A percentile compares a stretch with the other conserved stretches of the same genome.
phyloP scores from a whole-genome alignment of 2,329 filamentous ascomycete species.

The Trichoderma koningii region DNA sequence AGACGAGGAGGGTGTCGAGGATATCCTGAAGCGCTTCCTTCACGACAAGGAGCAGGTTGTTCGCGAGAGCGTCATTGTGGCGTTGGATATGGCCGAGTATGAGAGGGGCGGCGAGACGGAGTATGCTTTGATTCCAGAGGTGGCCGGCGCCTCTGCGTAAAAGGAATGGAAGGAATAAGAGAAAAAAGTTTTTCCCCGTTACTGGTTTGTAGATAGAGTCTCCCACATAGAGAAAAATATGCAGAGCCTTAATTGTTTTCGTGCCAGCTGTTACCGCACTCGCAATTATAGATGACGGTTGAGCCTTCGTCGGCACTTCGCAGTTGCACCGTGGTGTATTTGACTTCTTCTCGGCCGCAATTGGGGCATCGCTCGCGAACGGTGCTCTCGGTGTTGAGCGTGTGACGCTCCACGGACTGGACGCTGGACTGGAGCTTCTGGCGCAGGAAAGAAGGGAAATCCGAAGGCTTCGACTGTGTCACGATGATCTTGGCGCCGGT shows the following conservation, averaged over 20 bases:
- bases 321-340: conserved; percentile 81
- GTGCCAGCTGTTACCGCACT: conserved; percentile 68
- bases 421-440: conserved; percentile 82
- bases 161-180: conserved; percentile 29
- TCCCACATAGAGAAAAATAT: neutral
- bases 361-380: conserved; percentile 73
- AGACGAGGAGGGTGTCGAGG: conserved; percentile 90
- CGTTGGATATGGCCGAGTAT: conserved; percentile 96
- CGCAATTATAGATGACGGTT: conserved; percentile 87
- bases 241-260: conserved; percentile 55
- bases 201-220: neutral
- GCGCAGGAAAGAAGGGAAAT: conserved; percentile 87
- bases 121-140: conserved; percentile 85
- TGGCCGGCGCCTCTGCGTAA: conserved; percentile 47
- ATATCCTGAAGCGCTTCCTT: conserved; percentile 77
- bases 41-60: conserved; percentile 92
- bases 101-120: conserved; percentile 86
- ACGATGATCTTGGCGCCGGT: conserved; percentile 73
- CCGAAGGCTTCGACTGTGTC: conserved; percentile 82
- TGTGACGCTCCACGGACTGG: conserved; percentile 76
- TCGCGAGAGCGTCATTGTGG: conserved; percentile 90
- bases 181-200: neutral
- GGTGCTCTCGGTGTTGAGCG: conserved; percentile 71
- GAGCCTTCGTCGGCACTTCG: conserved; percentile 93
- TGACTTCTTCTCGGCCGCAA: conserved; percentile 80